phyloP scores from a whole-genome alignment of 2,329 filamentous ascomycete species.

The Monilinia fructigena region DNA sequence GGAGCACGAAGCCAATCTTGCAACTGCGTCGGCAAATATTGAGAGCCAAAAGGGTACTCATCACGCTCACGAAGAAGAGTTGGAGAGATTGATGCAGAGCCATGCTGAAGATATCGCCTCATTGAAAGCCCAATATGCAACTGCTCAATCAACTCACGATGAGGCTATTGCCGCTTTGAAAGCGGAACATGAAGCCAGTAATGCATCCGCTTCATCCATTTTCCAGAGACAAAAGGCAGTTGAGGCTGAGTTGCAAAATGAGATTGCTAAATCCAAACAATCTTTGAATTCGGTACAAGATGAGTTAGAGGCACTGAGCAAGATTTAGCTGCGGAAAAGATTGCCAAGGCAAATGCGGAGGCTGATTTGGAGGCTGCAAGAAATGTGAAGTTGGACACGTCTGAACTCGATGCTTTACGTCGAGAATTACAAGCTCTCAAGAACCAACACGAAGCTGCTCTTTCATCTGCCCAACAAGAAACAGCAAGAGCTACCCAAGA shows the following conservation, averaged over 20 bases:
- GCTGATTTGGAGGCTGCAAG: constrained; percentile 59
- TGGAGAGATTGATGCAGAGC: constrained; percentile 54
- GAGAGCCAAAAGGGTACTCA: constrained; percentile 40
- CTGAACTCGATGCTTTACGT: constrained; percentile 53
- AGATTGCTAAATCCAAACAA: constrained; percentile 49
- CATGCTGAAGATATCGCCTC: constrained; percentile 46
- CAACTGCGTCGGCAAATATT: not conserved
- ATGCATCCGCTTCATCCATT: constrained; percentile 28
- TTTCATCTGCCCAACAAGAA: constrained; percentile 41
- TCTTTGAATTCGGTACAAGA: constrained; percentile 30
- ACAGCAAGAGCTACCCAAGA: constrained; percentile 42
- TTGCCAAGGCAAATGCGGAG: constrained; percentile 45
- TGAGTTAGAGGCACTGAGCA: constrained; percentile 36
- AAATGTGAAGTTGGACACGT: constrained; percentile 56
- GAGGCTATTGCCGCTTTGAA: constrained; percentile 45
- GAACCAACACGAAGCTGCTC: constrained; percentile 47
- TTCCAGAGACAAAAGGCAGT: constrained; percentile 38
- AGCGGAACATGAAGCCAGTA: constrained; percentile 47
- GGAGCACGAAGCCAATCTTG: not conserved
- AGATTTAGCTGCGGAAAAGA: constrained; percentile 44
- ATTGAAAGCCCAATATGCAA: constrained; percentile 45
- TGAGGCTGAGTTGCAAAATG: constrained; percentile 45
- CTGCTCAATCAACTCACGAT: constrained; percentile 50
- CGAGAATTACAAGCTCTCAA: constrained; percentile 51
- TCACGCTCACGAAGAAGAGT: constrained; percentile 49